These are phyloP conservation scores for Pseudocercospora ulei DNA, from an alignment of 2,329 filamentous ascomycete species.

Conservation along the genomic window DNA sequence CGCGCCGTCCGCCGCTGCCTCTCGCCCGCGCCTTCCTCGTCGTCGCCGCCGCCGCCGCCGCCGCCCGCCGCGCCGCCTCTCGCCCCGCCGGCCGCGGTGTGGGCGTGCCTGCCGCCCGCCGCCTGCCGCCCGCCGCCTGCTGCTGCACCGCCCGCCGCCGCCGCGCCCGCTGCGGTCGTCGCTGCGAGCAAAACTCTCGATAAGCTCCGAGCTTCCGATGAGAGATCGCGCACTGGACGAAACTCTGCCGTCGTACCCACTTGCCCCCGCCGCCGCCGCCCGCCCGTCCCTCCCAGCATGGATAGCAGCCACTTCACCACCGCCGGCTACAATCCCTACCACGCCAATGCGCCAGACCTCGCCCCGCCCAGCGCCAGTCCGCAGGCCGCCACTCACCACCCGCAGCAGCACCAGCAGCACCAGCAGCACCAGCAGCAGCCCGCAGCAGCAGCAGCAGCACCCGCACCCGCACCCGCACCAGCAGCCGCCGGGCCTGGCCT, in stretches of 20 bases:
- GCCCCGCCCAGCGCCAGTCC: constrained; percentile 16
- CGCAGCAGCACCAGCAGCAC: constrained; percentile 21
- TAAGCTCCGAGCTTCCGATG: constrained; percentile 8
- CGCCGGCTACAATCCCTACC: constrained; percentile 26
- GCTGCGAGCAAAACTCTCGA: constrained; percentile 11
- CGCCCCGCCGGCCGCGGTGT: constrained; percentile 7
- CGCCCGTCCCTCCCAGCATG: constrained; percentile 11
- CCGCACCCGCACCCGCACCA: constrained; percentile 18
- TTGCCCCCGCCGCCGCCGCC: constrained; percentile 7
- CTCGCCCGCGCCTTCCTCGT: neutral
- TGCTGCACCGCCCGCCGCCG: constrained; percentile 3
- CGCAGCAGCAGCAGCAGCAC: constrained; percentile 14
- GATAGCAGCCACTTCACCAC: constrained; percentile 15
- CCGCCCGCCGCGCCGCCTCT: constrained; percentile 1
- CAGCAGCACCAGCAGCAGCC: constrained; percentile 9
- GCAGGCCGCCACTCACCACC: constrained; percentile 13
- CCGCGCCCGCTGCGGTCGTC: neutral
- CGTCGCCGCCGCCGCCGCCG: constrained; percentile 1
- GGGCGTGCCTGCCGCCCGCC: constrained; percentile 8
- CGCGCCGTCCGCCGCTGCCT: too few relatives aligned
- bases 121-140: constrained; percentile 1
- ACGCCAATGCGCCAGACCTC: constrained; percentile 11
- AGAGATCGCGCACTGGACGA: constrained; percentile 4
- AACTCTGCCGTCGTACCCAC: constrained; percentile 13
- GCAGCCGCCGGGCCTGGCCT: constrained; percentile 21